A percentile compares a stretch with the other conserved stretches of the same genome.
These are phyloP conservation scores for Buddleja alternifolia DNA, from an alignment of 257 asterid species.

Conservation along the genomic window DNA sequence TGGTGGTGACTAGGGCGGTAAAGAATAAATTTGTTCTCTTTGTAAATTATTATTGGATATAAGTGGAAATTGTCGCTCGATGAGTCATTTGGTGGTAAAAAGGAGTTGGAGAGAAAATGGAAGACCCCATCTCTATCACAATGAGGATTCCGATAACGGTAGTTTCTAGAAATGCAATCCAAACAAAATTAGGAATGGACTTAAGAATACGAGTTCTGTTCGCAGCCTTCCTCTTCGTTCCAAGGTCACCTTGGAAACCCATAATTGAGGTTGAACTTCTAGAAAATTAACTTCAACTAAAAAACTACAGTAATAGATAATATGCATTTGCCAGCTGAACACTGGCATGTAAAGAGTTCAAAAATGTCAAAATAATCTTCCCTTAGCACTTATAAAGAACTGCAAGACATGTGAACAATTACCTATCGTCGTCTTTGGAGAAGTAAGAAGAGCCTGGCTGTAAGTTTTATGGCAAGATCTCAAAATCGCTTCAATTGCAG, in stretches of 20 bases:
- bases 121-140: neutral
- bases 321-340: conserved; percentile 16
- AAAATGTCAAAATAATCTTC: conserved; percentile 17
- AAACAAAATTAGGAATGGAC: conserved; percentile 7
- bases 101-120: neutral
- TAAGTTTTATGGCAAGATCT: conserved; percentile 88
- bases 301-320: conserved; percentile 15
- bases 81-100: neutral
- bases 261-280: neutral
- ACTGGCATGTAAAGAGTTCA: conserved; percentile 11
- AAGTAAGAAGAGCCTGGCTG: conserved; percentile 93
- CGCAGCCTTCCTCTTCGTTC: conserved; percentile 13
- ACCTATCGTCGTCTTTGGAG: conserved; percentile 96
- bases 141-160: conserved; percentile 6
- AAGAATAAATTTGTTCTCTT: neutral
- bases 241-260: conserved; percentile 12
- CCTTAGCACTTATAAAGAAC: conserved; percentile 2
- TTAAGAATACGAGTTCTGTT: neutral
- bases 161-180: neutral
- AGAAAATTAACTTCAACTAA: neutral
- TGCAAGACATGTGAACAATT: conserved; percentile 35
- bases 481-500: conserved; percentile 90
- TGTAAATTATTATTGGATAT: neutral
- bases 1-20: neutral
- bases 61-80: neutral